A percentile compares a stretch with the other conserved stretches of the same genome.
Evolutionary conservation across 225 moss, liverwort and hornwort species (phyloP).

Genomic region (Climacium dendroides): DNA sequence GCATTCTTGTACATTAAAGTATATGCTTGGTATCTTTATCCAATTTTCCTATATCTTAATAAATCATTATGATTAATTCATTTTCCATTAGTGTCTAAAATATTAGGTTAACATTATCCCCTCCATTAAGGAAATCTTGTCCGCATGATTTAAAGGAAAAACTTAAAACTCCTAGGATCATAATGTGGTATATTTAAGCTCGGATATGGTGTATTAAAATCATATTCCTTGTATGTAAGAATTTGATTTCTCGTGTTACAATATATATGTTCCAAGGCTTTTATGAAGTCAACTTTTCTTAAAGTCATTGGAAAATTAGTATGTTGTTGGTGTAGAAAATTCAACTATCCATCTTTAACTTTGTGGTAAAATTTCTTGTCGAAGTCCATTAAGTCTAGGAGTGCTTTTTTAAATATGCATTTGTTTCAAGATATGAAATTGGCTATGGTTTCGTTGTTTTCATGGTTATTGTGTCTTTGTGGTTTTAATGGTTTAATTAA

Average conservation of each 20-base stretch:
- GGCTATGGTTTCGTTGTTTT: rapidly evolving
- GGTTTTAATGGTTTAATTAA: neutral
- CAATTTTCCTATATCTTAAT: no score
- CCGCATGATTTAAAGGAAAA: no score
- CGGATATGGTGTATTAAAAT: neutral
- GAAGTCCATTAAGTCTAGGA: neutral
- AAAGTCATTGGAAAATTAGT: neutral
- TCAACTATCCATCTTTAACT: neutral
- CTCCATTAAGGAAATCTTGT: no score
- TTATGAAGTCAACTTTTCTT: neutral
- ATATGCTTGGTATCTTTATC: no score
- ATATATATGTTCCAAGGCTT: neutral
- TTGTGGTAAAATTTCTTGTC: neutral
- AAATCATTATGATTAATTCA: no score
- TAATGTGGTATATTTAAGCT: neutral
- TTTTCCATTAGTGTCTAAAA: no score
- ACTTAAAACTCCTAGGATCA: neutral
- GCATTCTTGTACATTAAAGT: no score
- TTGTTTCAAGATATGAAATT: neutral
- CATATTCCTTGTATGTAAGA: neutral
- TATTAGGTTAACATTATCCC: no score
- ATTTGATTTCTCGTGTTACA: neutral
- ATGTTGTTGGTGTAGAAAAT: neutral
- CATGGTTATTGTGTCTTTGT: rapidly evolving
- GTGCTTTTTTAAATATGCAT: neutral